Evolutionary conservation across 2,329 filamentous ascomycete genomes (phyloP).

Genomic region (Stagonosporopsis chrysanthemi): DNA sequence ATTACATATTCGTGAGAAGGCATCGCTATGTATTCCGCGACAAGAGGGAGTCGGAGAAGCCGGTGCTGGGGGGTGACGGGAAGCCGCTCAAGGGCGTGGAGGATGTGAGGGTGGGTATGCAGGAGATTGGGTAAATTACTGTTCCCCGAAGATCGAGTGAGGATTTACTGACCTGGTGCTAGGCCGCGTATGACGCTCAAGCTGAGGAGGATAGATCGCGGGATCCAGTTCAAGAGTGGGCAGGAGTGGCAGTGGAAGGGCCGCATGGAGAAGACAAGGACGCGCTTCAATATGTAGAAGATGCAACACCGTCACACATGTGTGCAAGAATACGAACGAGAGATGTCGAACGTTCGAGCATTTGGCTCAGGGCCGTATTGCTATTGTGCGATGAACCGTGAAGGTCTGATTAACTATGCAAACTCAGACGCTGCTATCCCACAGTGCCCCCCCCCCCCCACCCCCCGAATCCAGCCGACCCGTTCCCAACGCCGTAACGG

Average conservation of each 20-base stretch:
- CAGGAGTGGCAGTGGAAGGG: constrained; percentile 97
- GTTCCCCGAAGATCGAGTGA: background rate
- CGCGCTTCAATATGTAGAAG: constrained; percentile 83
- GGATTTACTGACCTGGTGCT: background rate
- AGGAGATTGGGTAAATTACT: constrained; percentile 73
- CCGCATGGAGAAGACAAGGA: constrained; percentile 91
- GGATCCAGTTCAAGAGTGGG: constrained; percentile 77
- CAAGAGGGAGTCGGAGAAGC: constrained; percentile 85
- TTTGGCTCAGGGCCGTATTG: constrained; percentile 3
- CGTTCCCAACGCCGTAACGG: background rate
- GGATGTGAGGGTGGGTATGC: constrained; percentile 82
- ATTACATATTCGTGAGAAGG: constrained; percentile 91
- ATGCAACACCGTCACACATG: background rate
- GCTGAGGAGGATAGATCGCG: constrained; percentile 88
- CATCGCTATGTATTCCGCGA: constrained; percentile 95
- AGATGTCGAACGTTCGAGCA: background rate
- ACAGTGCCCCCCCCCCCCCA: too few relatives aligned
- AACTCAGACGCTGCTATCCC: constrained; percentile 1
- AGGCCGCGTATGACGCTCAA: constrained; percentile 76
- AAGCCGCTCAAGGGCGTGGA: constrained; percentile 85
- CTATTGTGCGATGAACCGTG: constrained; percentile 3
- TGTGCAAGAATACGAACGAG: background rate
- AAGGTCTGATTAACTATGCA: constrained; percentile 3
- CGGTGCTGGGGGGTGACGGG: constrained; percentile 80
- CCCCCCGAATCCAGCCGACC: constrained; percentile 5